phyloP scores from a whole-genome alignment of 2,329 filamentous ascomycete genomes.

The Bertia moriformis region DNA sequence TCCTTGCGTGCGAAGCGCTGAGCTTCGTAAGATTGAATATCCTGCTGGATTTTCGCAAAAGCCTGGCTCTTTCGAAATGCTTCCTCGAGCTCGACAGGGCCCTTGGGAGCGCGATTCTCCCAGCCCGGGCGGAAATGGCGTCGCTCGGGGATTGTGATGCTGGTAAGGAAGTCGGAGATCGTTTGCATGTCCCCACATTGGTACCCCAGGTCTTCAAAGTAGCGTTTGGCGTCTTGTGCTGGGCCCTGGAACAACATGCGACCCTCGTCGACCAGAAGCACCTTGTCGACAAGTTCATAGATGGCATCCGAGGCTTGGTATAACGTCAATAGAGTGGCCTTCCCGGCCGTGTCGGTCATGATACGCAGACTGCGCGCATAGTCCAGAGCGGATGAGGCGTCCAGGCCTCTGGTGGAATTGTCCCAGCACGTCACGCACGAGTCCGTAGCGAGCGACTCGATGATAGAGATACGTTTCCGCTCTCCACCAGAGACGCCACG shows the following conservation, averaged over 20 bases:
- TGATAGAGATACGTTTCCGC: conserved; percentile 22
- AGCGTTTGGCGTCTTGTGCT: conserved; percentile 20
- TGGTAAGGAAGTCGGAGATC: conserved; percentile 28
- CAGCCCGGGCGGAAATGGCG: conserved; percentile 10
- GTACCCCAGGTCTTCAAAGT: conserved; percentile 28
- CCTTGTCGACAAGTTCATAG: conserved; percentile 16
- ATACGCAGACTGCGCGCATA: conserved; percentile 35
- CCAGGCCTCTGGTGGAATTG: conserved; percentile 35
- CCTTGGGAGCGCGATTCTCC: conserved; percentile 12
- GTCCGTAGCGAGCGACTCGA: conserved; percentile 14
- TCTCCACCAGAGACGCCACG: conserved; percentile 39
- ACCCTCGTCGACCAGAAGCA: neutral
- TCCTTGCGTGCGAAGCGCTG: neutral
- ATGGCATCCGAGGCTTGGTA: conserved; percentile 23
- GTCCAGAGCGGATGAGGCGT: conserved; percentile 35
- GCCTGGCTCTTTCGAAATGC: conserved; percentile 8
- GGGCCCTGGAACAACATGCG: conserved; percentile 11
- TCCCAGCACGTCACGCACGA: conserved; percentile 16
- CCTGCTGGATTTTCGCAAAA: neutral
- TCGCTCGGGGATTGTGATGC: conserved; percentile 18
- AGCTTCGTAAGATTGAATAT: neutral
- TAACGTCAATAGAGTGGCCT: conserved; percentile 31
- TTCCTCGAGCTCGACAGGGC: conserved; percentile 13
- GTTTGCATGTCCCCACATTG: conserved; percentile 24
- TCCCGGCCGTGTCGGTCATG: conserved; percentile 29